Conservation (phyloP, 352 stramenopile genomes). For the Phytophthora citrophthora region DNA sequence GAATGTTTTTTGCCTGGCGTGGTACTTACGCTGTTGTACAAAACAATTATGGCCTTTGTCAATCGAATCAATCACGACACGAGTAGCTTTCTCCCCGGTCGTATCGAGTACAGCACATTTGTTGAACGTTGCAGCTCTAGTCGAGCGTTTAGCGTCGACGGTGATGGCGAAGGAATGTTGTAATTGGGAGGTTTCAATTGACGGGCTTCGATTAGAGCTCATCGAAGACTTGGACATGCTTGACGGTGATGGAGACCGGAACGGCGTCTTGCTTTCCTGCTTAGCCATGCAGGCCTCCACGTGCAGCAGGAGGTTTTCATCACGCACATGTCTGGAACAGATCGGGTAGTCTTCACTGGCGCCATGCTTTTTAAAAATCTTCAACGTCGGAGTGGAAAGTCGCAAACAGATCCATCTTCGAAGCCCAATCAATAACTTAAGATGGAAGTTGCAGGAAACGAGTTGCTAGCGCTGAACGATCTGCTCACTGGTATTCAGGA, state of each 20-base stretch:
- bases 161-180: conserved; percentile 19
- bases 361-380: conserved; percentile 44
- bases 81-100: too few species aligned
- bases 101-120: too few species aligned
- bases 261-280: conserved; percentile 30
- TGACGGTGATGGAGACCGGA: conserved; percentile 20
- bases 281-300: conserved; percentile 69
- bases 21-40: too few species aligned
- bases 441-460: conserved; percentile 42
- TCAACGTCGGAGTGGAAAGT: too few species aligned
- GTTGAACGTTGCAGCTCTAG: too few species aligned
- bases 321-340: conserved; percentile 76
- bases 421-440: too few species aligned
- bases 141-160: conserved; percentile 40
- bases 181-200: neutral
- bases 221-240: conserved; percentile 19
- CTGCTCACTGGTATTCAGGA: conserved; percentile 35
- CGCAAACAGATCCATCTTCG: too few species aligned
- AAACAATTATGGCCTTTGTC: too few species aligned
- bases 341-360: conserved; percentile 49
- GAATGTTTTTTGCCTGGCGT: too few species aligned
- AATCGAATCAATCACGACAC: too few species aligned
- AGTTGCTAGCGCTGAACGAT: conserved; percentile 43
- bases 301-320: conserved; percentile 76
- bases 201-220: conserved; percentile 6